Evolutionary conservation across 768 basidiomycete species (phyloP).

Genomic region (Candolleomyces aberdarensis): DNA sequence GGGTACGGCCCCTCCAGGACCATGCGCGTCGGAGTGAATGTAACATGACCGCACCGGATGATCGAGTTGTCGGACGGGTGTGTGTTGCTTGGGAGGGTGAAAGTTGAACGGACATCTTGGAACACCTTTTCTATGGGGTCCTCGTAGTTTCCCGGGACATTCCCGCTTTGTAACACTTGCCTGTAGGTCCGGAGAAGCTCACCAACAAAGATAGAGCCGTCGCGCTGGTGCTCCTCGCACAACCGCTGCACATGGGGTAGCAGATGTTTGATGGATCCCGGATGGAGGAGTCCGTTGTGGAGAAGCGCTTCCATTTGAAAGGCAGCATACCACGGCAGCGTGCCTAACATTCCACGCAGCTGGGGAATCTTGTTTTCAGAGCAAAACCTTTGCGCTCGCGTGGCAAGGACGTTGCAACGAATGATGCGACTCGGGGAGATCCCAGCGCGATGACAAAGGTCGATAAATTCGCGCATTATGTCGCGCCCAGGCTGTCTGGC

Average conservation of each 20-base stretch:
- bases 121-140: conserved; percentile 42
- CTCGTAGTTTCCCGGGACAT: conserved; percentile 23
- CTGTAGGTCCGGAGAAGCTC: conserved; percentile 55
- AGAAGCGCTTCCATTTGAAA: conserved; percentile 77
- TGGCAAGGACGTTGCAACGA: conserved; percentile 46
- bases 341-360: conserved; percentile 40
- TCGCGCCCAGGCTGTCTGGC: conserved; percentile 34
- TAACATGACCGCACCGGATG: conserved; percentile 69
- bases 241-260: conserved; percentile 42
- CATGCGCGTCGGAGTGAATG: conserved; percentile 71
- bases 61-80: conserved; percentile 29
- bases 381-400: conserved; percentile 48
- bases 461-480: conserved; percentile 45
- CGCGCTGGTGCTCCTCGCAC: conserved; percentile 24
- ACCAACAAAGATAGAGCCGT: conserved; percentile 27
- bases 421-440: conserved; percentile 19
- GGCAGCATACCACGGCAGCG: conserved; percentile 61
- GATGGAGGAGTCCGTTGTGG: conserved; percentile 59
- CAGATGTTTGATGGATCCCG: conserved; percentile 50
- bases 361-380: conserved; percentile 38
- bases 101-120: conserved; percentile 22
- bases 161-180: conserved; percentile 43
- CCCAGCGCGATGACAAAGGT: conserved; percentile 51
- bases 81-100: conserved; percentile 19
- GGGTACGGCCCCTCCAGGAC: conserved; percentile 75